Conservation (phyloP, 805 yeast species). For the Grigorovia yakushimaensis region DNA sequence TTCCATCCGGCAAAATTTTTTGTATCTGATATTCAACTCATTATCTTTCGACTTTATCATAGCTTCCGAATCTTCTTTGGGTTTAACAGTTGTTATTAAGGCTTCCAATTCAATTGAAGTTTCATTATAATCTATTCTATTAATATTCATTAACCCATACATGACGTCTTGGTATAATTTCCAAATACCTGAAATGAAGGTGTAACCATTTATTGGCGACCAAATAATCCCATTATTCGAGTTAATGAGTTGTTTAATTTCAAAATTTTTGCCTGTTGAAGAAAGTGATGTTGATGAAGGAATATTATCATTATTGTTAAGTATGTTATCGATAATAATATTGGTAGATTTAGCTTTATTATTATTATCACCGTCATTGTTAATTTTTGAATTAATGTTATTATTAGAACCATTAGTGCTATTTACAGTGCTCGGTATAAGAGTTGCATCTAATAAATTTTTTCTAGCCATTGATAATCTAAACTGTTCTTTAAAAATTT, state of each 20-base stretch:
- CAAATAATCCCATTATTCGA: conserved; percentile 66
- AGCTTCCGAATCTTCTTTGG: too few relatives aligned
- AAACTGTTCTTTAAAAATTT: neutral
- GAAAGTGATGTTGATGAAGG: neutral
- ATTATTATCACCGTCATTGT: neutral
- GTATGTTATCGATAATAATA: too few relatives aligned
- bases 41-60: too few relatives aligned
- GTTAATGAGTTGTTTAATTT: conserved; percentile 12
- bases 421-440: neutral
- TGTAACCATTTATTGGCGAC: conserved; percentile 78
- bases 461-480: neutral
- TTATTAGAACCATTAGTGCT: neutral
- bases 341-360: neutral
- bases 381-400: neutral
- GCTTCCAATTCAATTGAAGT: neutral
- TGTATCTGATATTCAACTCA: neutral
- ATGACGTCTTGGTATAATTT: conserved; percentile 35
- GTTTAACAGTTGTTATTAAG: neutral
- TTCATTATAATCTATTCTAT: conserved; percentile 1
- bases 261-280: neutral
- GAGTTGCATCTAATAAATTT: neutral
- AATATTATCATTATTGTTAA: neutral
- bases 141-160: conserved; percentile 14
- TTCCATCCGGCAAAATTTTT: conserved; percentile 3
- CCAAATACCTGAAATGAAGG: conserved; percentile 84